These are phyloP conservation scores for Nakaseomyces bracarensis DNA, from an alignment of 1,139 yeast genomes.

Conservation along the genomic window DNA sequence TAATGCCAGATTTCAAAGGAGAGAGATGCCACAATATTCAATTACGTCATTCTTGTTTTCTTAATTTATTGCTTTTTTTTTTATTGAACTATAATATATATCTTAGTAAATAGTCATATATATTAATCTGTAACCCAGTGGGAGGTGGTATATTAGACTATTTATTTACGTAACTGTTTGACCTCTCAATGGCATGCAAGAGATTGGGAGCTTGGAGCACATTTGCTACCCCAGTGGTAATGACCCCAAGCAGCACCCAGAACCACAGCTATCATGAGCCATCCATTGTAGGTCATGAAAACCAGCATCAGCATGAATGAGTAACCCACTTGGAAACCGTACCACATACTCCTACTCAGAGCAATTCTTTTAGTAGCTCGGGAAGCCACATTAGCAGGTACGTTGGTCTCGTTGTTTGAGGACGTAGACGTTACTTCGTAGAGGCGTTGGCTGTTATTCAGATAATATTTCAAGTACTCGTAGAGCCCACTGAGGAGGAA, in stretches of 20 bases:
- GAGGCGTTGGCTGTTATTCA: slow-evolving; percentile 20
- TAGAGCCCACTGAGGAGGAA: slow-evolving; percentile 48
- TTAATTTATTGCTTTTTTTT: not conserved
- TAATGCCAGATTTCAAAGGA: not conserved
- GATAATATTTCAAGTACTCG: slow-evolving; percentile 45
- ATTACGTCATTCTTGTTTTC: not conserved
- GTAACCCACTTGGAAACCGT: slow-evolving; percentile 68
- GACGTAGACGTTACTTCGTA: not conserved
- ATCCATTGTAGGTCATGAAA: slow-evolving; percentile 79
- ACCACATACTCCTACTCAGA: slow-evolving; percentile 39
- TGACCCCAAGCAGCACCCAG: slow-evolving; percentile 63
- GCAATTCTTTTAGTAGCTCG: slow-evolving; percentile 17
- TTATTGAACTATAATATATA: not conserved
- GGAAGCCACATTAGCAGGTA: slow-evolving; percentile 7
- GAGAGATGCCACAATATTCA: no score
- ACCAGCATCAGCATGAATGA: slow-evolving; percentile 72
- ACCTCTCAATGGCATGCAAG: slow-evolving; percentile 26
- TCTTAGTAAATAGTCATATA: no score
- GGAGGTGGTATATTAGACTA: no score
- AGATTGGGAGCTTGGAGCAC: slow-evolving; percentile 10
- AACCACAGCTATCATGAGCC: slow-evolving; percentile 69
- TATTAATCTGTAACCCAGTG: no score
- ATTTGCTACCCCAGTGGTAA: slow-evolving; percentile 41
- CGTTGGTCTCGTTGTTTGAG: slow-evolving; percentile 8
- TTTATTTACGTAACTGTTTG: no score